These are phyloP conservation scores for Castanopsis chinensis DNA, from an alignment of 306 rosid genomes.

Conservation along the genomic window DNA sequence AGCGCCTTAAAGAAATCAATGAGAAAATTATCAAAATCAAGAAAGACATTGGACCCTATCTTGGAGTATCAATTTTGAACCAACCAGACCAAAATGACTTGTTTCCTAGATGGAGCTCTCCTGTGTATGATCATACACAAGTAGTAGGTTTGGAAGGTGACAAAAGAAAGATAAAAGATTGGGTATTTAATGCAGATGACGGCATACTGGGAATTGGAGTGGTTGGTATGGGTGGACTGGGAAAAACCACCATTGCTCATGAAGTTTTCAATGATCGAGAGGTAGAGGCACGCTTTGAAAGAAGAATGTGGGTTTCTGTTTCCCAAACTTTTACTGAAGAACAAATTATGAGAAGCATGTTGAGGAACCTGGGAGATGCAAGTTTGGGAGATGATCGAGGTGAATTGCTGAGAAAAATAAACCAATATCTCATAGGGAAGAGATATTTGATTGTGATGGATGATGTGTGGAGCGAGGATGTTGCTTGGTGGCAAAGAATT, in stretches of 20 bases:
- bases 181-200: constrained; percentile 25
- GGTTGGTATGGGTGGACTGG: constrained; percentile 40
- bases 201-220: constrained; percentile 31
- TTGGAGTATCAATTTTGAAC: constrained; percentile 17
- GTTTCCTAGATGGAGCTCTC: constrained; percentile 35
- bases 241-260: constrained; percentile 33
- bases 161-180: constrained; percentile 24
- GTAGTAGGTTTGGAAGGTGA: constrained; percentile 39
- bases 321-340: constrained; percentile 32
- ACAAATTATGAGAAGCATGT: constrained; percentile 33
- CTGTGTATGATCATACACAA: constrained; percentile 38
- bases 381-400: constrained; percentile 16
- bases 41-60: constrained; percentile 12
- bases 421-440: constrained; percentile 26
- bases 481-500: constrained; percentile 21
- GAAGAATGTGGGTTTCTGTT: constrained; percentile 34
- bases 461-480: constrained; percentile 31
- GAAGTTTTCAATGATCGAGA: constrained; percentile 27
- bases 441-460: constrained; percentile 36
- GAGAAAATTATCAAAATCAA: constrained; percentile 14
- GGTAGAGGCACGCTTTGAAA: constrained; percentile 25
- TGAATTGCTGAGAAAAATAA: constrained; percentile 23
- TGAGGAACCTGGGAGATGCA: constrained; percentile 32
- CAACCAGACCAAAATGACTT: constrained; percentile 11
- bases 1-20: constrained; percentile 23